Base-by-base conservation (phyloP, 768 basidiomycete genomes). In the Macrolepiota albuminosa region DNA sequence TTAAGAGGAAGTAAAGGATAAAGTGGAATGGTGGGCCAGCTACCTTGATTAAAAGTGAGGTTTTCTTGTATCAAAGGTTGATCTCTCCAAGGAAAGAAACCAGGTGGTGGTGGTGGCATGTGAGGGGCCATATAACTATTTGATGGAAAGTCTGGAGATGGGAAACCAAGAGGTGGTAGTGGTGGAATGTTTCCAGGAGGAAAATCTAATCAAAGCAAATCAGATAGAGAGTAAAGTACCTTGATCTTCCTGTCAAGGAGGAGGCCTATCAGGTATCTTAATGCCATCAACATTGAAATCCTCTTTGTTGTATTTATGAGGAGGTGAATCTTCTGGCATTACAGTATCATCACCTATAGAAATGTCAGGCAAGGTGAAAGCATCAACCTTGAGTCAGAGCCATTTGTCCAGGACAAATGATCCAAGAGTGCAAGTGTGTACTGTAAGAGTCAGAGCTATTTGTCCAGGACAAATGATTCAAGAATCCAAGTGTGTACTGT, bases 201-300 rank as follows among this genome's bases (percentile, higher is more conserved):
- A 26, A 63, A 53, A 5, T 66, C 66, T 5, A 63, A 42, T 42
- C 26, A 7, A 33, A 54, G 42, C n/a, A 43, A n/a, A 21, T 43
- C n/a, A 10, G 8, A 43, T 43, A n/a, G n/a, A 43, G 64, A 42
- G 10, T 10, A 48, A 54, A 54, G 24, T 60, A 71, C 68, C 61
- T 52, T 66, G 58, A 18, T 61, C 61, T 48, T 62, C 55, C 61
- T 69, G 57, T 34, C 73, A 73, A 3, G 84, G 83, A 46, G 89
- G 89, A 42, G 88, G 90, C 2, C 88, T 93, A 55, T 87, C 88
- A 13, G 95, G 95, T 87, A 96, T 89, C 13, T 83, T 84, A 46
- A 96, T 95, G 61, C 93, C 93, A 63, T 94, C 92, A 34, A 64
- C 56, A 59, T 92, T 92, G 54, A 82, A 84, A 42, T 79, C 79